Base-by-base conservation (phyloP, 2,329 filamentous ascomycete species). In the Diaporthe humulicola region DNA sequence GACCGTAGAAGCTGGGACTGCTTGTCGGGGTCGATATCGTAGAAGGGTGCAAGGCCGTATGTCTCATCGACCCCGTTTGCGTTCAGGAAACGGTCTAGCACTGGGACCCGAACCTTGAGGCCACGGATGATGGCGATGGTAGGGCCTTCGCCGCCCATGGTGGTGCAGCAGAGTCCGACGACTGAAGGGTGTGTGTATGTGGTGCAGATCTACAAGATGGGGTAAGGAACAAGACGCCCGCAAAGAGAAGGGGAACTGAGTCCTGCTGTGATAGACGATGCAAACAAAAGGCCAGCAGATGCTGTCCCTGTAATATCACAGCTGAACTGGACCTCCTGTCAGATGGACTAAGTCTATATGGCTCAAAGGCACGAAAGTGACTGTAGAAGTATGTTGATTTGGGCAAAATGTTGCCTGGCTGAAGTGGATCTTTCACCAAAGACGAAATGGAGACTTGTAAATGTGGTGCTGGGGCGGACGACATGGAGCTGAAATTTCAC, bases 11-110 rank as follows among this genome's bases (percentile, higher is more conserved):
- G 25, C 42, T 5, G 30, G 12, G 71, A 73, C 28, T 45, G 61
- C 30, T 70, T 25, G 52, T 73, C 71, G 17, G 71, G 71, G 54
- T 73, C 61, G 28, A 60, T 25, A 25, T 57, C 12, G 71, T 73
- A 69, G 64, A 70, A 70, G 8, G 71, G 71, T 25, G 64, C 61
- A 8, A 57, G 19, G 38, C 71, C 71, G 22, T 58, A 69, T 19
- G 71, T 73, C 52, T 73, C 52, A 40, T 66, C 60, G n/a, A 74
- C 33, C 40, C 30, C 45, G 7, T 72, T 69, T n/a, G 50, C 73
- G 8, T 9, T 42, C 4, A 64, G 50, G 58, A 71, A 74, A n/a
- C 36, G 38, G 25, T 52, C 73, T n/a, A 67, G 52, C 15, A 60
- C 9, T 10, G 73, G n/a, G 19, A 67, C 52, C 8, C 57, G 56